These are phyloP conservation scores for Lophiostoma macrostomum DNA, from an alignment of 495 filamentous ascomycete species.

Conservation along the genomic window DNA sequence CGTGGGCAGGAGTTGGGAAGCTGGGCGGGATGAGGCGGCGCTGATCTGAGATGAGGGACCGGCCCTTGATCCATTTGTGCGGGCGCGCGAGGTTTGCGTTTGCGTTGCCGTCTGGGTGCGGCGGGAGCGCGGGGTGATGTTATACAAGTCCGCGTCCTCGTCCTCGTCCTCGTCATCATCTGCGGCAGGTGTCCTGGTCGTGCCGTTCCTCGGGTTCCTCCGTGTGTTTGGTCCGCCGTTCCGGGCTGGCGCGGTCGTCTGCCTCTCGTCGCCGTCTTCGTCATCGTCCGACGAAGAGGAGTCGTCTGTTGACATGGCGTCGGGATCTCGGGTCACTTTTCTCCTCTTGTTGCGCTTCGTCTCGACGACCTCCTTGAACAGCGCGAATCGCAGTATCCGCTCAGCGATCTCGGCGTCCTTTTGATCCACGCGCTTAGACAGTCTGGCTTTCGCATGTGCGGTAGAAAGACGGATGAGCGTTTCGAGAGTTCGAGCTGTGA, in stretches of 20 bases:
- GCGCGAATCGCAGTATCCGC: conserved; percentile 84
- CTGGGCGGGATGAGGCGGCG: conserved; percentile 64
- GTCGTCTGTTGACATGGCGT: conserved; percentile 41
- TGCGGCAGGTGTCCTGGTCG: conserved; percentile 26
- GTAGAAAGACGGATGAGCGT: conserved; percentile 96
- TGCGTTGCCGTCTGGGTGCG: conserved; percentile 34
- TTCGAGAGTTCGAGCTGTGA: conserved; percentile 96
- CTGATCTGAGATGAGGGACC: conserved; percentile 60
- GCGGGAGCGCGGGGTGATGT: conserved; percentile 52
- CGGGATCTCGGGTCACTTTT: conserved; percentile 45
- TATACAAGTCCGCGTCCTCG: conserved; percentile 56
- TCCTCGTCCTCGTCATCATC: conserved; percentile 52
- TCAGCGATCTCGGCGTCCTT: conserved; percentile 87
- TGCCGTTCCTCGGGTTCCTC: conserved; percentile 20
- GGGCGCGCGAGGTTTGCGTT: conserved; percentile 45
- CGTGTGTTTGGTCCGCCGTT: conserved; percentile 53
- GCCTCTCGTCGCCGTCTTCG: conserved; percentile 49
- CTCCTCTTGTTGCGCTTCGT: conserved; percentile 75
- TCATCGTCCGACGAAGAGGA: conserved; percentile 43
- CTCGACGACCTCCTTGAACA: conserved; percentile 96
- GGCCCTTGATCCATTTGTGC: conserved; percentile 24
- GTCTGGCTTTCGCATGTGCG: conserved; percentile 88
- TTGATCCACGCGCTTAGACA: conserved; percentile 91
- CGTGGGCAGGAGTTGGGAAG: conserved; percentile 61
- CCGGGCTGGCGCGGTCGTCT: conserved; percentile 39